Evolutionary conservation across 2,329 filamentous ascomycete genomes (phyloP).

Genomic region (Microthyrium microscopicum): DNA sequence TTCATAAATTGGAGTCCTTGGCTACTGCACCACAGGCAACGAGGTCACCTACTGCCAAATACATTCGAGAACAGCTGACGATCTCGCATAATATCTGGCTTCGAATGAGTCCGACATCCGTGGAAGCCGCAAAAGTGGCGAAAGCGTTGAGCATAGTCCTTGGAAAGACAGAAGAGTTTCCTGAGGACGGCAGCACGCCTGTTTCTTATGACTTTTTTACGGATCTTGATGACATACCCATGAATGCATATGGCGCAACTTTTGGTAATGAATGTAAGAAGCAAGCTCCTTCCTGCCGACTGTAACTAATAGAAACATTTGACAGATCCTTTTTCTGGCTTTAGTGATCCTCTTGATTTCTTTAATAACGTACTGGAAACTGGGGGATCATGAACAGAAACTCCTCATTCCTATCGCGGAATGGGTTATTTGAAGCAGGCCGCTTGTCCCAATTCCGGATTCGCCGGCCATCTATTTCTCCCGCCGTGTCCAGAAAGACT

Average conservation of each 20-base stretch:
- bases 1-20: conserved; percentile 13
- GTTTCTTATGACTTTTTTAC: conserved; percentile 14
- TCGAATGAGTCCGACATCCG: conserved; percentile 14
- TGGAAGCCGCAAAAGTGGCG: conserved; percentile 15
- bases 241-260: conserved; percentile 14
- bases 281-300: too few relatives aligned
- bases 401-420: too few relatives aligned
- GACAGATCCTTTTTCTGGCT: too few relatives aligned
- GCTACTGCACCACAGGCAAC: conserved; percentile 13
- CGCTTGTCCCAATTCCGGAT: too few relatives aligned
- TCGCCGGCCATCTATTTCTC: too few relatives aligned
- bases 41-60: conserved; percentile 12
- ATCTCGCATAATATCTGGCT: conserved; percentile 16
- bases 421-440: too few relatives aligned
- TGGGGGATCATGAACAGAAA: too few relatives aligned
- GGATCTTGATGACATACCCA: conserved; percentile 14
- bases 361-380: too few relatives aligned
- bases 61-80: conserved; percentile 14
- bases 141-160: conserved; percentile 16
- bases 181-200: conserved; percentile 11
- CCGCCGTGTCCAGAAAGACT: too few relatives aligned
- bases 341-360: too few relatives aligned
- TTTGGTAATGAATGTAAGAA: too few relatives aligned
- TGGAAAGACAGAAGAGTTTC: conserved; percentile 14
- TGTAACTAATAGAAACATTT: too few relatives aligned